phyloP scores from a whole-genome alignment of 1,284 basidiomycete species.

The Malassezia equina region DNA sequence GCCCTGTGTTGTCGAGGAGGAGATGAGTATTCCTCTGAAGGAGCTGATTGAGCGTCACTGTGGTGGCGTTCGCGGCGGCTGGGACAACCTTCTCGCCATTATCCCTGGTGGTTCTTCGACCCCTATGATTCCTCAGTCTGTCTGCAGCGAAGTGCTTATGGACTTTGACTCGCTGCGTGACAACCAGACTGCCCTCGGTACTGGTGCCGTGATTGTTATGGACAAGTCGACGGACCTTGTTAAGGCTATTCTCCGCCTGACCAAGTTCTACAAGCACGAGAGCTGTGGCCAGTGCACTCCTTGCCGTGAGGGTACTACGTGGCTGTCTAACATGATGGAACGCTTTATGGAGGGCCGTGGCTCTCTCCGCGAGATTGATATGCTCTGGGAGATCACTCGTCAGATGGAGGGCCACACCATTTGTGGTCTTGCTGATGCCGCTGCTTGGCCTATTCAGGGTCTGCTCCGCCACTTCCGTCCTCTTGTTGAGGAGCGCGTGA shows the following conservation, averaged over 20 bases:
- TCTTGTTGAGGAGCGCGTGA: conserved; percentile 68
- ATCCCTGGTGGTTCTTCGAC: conserved; percentile 92
- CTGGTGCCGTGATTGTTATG: conserved; percentile 98
- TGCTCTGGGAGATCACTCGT: conserved; percentile 58
- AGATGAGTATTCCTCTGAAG: conserved; percentile 92
- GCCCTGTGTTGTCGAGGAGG: conserved; percentile 94
- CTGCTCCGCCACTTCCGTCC: conserved; percentile 87
- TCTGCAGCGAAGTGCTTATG: conserved; percentile 55
- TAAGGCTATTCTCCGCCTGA: conserved; percentile 77
- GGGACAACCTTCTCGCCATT: conserved; percentile 90
- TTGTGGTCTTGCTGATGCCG: conserved; percentile 90
- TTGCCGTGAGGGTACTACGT: conserved; percentile 68
- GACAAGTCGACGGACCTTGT: conserved; percentile 86
- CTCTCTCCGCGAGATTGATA: conserved; percentile 88
- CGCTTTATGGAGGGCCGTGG: conserved; percentile 72
- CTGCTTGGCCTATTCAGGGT: conserved; percentile 94
- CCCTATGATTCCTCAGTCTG: conserved; percentile 71
- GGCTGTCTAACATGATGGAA: conserved; percentile 47
- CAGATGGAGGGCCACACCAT: conserved; percentile 81
- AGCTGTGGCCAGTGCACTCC: conserved; percentile 97
- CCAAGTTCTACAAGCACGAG: conserved; percentile 69
- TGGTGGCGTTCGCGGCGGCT: conserved; percentile 84
- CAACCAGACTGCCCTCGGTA: conserved; percentile 84
- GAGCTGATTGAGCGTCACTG: conserved; percentile 94
- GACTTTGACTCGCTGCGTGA: conserved; percentile 97